Base-by-base conservation (phyloP, 257 asterid genomes). In the Coffea eugenioides region DNA sequence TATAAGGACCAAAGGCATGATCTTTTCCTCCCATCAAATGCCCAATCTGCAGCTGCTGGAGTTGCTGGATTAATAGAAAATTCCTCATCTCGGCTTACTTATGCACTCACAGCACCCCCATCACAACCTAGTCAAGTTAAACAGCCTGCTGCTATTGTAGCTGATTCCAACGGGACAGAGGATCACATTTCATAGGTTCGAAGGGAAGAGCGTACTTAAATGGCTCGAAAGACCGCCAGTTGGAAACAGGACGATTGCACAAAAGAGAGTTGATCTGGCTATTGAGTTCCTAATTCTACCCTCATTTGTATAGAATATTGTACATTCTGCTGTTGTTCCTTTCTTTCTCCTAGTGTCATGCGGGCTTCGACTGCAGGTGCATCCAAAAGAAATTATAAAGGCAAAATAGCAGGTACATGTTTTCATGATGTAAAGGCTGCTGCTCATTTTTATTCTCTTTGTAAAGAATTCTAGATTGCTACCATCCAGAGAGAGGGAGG, bases 31-130 rank as follows among this genome's bases (percentile, higher is more conserved):
- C 99, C 99, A 27, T 95, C 98, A 83, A 95, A 92, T 85, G 98
- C 98, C 70, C 99, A 93, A 85, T 91, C 97, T 80, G 92, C 99
- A 72, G 96, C 97, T 69, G 99, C 99, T 62, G 99, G 99, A 66
- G 94, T 95, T 85, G 99, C 99, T 70, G 99, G 99, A 86, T 93
- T 95, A 68, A 95, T 95, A 41, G 98, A 95, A 82, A 90, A 88
- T 83, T 93, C 99, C 18, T 91, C 97, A 11, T 90, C 97, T 43
- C 79, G 92, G 84, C 91, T 91, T 78, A 85, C 96, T 51, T 90
- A 95, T 76, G 97, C 98, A 27, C 90, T 95, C 73, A 82, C 98
- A 5, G 97, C 94, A n/a, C 96, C 97, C 25, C 91, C 92, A 15
- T 82, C 89, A 1, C 97, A 90, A 49, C 79, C 88, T 71, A 80